Evolutionary conservation across 148 eudicot genomes (phyloP).

Genomic region (Camellia sinensis): DNA sequence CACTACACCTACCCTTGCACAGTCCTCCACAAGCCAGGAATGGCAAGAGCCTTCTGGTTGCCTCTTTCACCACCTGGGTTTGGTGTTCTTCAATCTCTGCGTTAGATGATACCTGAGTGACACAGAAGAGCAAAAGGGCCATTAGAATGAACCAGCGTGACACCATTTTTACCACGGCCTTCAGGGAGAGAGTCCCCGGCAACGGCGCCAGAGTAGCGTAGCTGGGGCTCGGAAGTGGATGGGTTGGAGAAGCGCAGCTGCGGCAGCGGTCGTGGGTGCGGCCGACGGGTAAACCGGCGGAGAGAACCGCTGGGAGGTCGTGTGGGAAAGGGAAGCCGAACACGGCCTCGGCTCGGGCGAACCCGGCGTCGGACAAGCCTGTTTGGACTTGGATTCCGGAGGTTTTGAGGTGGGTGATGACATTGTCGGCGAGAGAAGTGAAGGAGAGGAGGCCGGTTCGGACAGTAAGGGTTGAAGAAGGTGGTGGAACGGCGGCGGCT

Average conservation of each 20-base stretch:
- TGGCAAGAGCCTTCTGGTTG: too few species aligned
- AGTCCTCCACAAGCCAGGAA: conserved; percentile 25
- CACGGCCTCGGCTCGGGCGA: conserved; percentile 77
- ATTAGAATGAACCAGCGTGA: too few species aligned
- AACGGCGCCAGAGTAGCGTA: too few species aligned
- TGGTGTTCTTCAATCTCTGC: too few species aligned
- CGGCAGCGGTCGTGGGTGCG: conserved; percentile 73
- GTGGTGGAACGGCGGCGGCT: conserved; percentile 53
- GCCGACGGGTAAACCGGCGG: conserved; percentile 69
- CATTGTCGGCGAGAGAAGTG: conserved; percentile 53
- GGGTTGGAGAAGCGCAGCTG: conserved; percentile 48
- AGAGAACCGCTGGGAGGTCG: conserved; percentile 64
- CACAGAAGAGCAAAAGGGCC: too few species aligned
- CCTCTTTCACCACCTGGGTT: too few species aligned
- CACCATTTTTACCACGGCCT: too few species aligned
- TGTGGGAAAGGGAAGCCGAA: conserved; percentile 85
- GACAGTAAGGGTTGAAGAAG: conserved; percentile 43
- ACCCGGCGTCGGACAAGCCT: conserved; percentile 67
- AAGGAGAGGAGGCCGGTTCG: conserved; percentile 58
- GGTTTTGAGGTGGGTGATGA: conserved; percentile 50
- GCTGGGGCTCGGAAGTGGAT: conserved; percentile 57
- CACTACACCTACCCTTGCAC: conserved; percentile 30
- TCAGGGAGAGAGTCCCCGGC: too few species aligned
- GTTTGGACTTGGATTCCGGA: conserved; percentile 53
- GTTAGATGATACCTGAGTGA: too few species aligned